Evolutionary conservation across 768 basidiomycete species (phyloP).

Genomic region (Cubamyces lactineus): DNA sequence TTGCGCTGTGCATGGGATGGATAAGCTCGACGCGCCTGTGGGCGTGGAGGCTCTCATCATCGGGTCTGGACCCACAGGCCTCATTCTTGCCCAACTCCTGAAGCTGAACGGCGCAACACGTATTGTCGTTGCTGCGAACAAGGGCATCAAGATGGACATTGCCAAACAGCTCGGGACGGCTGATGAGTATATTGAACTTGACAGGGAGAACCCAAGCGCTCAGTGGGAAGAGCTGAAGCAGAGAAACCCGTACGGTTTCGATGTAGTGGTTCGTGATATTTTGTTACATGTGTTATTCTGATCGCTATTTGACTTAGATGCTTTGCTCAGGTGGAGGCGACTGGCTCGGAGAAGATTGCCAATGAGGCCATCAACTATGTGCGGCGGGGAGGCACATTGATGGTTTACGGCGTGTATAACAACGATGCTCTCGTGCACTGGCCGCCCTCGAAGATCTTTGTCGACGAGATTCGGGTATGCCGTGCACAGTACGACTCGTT

Average conservation of each 20-base stretch:
- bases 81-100: slow-evolving; percentile 85
- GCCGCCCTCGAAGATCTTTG: slow-evolving; percentile 83
- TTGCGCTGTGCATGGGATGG: slow-evolving; percentile 90
- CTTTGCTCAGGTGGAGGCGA: slow-evolving; percentile 56
- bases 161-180: slow-evolving; percentile 78
- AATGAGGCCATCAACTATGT: slow-evolving; percentile 91
- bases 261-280: slow-evolving; percentile 60
- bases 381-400: slow-evolving; percentile 78
- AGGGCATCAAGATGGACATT: slow-evolving; percentile 89
- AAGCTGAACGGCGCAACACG: slow-evolving; percentile 83
- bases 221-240: slow-evolving; percentile 84
- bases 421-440: slow-evolving; percentile 84
- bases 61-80: slow-evolving; percentile 91
- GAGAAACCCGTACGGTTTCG: slow-evolving; percentile 87
- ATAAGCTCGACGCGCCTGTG: slow-evolving; percentile 81
- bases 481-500: too few relatives aligned
- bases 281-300: neutral
- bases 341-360: slow-evolving; percentile 85
- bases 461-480: slow-evolving; percentile 65
- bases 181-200: slow-evolving; percentile 87
- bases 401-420: slow-evolving; percentile 92
- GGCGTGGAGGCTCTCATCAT: slow-evolving; percentile 84
- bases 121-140: slow-evolving; percentile 86
- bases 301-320: neutral
- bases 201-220: slow-evolving; percentile 68